Evolutionary conservation across 2,329 filamentous ascomycete species (phyloP).

Genomic region (Grosmannia penicillata): DNA sequence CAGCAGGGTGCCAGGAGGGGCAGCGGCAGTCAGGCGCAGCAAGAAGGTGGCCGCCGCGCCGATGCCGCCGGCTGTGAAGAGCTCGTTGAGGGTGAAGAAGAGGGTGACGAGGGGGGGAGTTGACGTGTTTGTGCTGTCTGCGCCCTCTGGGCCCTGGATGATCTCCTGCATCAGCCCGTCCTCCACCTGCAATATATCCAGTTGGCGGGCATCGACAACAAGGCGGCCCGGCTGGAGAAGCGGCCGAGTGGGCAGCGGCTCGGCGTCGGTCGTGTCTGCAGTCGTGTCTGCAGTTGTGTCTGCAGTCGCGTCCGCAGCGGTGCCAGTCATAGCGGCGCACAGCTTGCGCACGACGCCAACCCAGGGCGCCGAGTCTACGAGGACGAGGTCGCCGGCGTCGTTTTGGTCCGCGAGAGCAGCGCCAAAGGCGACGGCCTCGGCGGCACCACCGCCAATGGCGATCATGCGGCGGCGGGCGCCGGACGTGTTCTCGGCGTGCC

Average conservation of each 20-base stretch:
- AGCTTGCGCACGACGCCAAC: constrained; percentile 44
- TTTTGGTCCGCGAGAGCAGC: constrained; percentile 21
- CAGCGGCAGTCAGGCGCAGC: constrained; percentile 44
- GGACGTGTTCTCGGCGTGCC: not conserved
- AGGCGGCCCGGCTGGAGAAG: constrained; percentile 26
- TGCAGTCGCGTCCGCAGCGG: constrained; percentile 11
- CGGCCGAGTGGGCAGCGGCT: constrained; percentile 11
- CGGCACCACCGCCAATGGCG: constrained; percentile 39
- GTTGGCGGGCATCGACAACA: constrained; percentile 25
- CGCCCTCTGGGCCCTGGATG: too few relatives aligned
- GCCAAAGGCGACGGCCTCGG: constrained; percentile 43
- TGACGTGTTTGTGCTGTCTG: constrained; percentile 15
- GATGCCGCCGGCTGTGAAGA: constrained; percentile 65
- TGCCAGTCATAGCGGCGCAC: constrained; percentile 35
- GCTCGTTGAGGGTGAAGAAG: constrained; percentile 90
- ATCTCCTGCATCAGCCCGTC: constrained; percentile 18
- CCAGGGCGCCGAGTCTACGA: constrained; percentile 82
- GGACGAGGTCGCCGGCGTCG: constrained; percentile 30
- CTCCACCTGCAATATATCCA: constrained; percentile 32
- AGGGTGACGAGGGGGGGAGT: constrained; percentile 54
- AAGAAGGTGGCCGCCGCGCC: constrained; percentile 65
- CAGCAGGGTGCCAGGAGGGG: constrained; percentile 47
- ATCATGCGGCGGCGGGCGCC: constrained; percentile 5
- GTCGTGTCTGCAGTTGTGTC: too few relatives aligned
- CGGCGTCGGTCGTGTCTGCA: not conserved